These are phyloP conservation scores for Pseudogymnoascus sp. DNA, from an alignment of 2,329 filamentous ascomycete genomes.

Conservation along the genomic window DNA sequence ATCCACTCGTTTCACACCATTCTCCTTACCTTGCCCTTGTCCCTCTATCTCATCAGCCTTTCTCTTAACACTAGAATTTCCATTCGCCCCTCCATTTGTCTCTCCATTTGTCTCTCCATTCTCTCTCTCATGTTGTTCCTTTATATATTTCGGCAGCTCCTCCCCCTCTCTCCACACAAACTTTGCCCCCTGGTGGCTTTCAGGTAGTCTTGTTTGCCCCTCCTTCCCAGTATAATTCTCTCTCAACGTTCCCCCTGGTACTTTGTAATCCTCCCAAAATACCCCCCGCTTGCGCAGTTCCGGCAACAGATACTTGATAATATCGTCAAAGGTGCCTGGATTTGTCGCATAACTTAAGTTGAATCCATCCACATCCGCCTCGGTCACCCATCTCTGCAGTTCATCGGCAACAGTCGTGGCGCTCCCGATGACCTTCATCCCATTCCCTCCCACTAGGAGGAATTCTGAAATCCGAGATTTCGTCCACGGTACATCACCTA, in stretches of 20 bases:
- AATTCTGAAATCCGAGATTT: conserved; percentile 61
- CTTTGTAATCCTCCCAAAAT: conserved; percentile 41
- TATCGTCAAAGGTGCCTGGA: conserved; percentile 58
- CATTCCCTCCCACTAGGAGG: conserved; percentile 58
- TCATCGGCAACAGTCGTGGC: conserved; percentile 56
- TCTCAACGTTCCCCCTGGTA: conserved; percentile 15
- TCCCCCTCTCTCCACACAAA: conserved; percentile 14
- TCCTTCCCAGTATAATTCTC: conserved; percentile 14
- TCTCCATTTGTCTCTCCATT: background rate
- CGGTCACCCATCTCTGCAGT: conserved; percentile 57
- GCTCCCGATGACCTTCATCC: conserved; percentile 39
- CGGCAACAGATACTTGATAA: conserved; percentile 54
- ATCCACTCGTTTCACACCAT: background rate
- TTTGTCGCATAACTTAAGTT: conserved; percentile 61
- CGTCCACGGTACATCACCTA: conserved; percentile 53
- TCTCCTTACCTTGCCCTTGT: background rate
- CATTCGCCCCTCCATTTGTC: background rate
- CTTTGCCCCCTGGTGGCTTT: conserved; percentile 17
- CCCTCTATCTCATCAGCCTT: background rate
- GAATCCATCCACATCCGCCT: conserved; percentile 66
- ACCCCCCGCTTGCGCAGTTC: conserved; percentile 50
- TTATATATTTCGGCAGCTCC: background rate
- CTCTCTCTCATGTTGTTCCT: background rate
- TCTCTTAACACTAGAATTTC: background rate
- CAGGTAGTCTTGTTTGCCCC: conserved; percentile 10